Conservation (phyloP, 2,329 filamentous ascomycete species). For the Monosporascus cannonballus region DNA sequence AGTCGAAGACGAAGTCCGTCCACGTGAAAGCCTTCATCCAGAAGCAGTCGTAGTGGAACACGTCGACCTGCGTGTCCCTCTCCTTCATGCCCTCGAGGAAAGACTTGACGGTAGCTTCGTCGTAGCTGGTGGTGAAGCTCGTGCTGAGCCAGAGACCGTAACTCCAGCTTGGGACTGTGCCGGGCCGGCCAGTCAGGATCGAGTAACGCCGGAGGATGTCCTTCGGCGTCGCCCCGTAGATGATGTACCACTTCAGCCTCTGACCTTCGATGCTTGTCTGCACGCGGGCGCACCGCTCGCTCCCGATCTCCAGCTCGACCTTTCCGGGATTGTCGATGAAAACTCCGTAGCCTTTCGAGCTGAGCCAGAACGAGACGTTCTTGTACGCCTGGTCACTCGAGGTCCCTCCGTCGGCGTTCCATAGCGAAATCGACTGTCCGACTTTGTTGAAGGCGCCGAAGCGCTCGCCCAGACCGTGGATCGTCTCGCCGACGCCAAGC, state of each 20-base stretch:
- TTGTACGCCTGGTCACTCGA: constrained; percentile 67
- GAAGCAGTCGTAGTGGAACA: constrained; percentile 74
- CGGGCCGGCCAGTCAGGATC: constrained; percentile 58
- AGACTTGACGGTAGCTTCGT: constrained; percentile 59
- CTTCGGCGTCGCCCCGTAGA: constrained; percentile 65
- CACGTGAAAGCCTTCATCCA: constrained; percentile 72
- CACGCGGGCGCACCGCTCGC: constrained; percentile 64
- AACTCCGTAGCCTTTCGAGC: constrained; percentile 67
- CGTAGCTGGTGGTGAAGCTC: constrained; percentile 68
- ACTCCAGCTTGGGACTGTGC: constrained; percentile 64
- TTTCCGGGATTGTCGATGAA: constrained; percentile 67
- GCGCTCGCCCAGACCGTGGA: constrained; percentile 70
- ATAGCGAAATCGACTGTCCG: constrained; percentile 61
- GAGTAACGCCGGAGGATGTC: constrained; percentile 65
- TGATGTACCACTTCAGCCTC: constrained; percentile 66
- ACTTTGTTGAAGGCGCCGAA: constrained; percentile 75
- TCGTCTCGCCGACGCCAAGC: constrained; percentile 54
- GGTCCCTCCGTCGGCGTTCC: constrained; percentile 60
- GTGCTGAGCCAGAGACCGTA: constrained; percentile 74
- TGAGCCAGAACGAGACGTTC: constrained; percentile 65
- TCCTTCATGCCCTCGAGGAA: constrained; percentile 65
- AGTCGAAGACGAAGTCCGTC: constrained; percentile 69
- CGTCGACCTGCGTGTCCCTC: constrained; percentile 59
- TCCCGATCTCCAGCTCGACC: constrained; percentile 68
- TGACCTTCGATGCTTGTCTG: constrained; percentile 66